Evolutionary conservation across 108 stramenopile species (phyloP).

Genomic region (Aurantiochytrium sp.): DNA sequence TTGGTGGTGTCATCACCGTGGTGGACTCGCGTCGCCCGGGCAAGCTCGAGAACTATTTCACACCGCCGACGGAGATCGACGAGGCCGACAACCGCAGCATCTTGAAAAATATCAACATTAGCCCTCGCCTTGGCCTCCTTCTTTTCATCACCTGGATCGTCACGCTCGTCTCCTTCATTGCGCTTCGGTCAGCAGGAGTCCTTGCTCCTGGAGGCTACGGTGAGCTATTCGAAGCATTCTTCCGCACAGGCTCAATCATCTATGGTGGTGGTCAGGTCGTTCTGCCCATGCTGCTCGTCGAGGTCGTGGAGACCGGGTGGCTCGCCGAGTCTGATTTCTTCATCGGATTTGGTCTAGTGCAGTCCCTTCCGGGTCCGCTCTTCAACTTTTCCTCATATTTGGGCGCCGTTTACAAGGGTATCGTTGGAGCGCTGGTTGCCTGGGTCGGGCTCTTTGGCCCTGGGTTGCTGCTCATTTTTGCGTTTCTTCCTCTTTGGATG

Average conservation of each 20-base stretch:
- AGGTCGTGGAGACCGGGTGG: conserved; percentile 76
- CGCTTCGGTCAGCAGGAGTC: conserved; percentile 39
- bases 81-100: conserved; percentile 51
- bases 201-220: conserved; percentile 55
- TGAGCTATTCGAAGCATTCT: conserved; percentile 78
- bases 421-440: conserved; percentile 73
- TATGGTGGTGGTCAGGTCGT: conserved; percentile 89
- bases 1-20: conserved; percentile 60
- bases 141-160: conserved; percentile 60
- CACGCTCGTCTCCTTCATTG: conserved; percentile 48
- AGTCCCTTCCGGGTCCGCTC: conserved; percentile 65
- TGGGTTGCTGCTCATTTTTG: conserved; percentile 80
- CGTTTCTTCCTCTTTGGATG: conserved; percentile 80
- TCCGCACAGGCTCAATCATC: conserved; percentile 74
- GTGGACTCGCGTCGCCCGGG: conserved; percentile 38
- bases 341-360: conserved; percentile 63
- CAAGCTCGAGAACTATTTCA: conserved; percentile 28
- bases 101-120: conserved; percentile 66
- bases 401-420: conserved; percentile 70
- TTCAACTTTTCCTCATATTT: conserved; percentile 87
- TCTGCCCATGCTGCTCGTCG: conserved; percentile 79
- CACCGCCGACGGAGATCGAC: conserved; percentile 47
- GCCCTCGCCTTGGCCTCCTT: conserved; percentile 53
- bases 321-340: conserved; percentile 68
- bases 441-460: conserved; percentile 76